Percentiles rank a stretch among this genome's conserved stretches.
These are phyloP conservation scores for Rosellinia necatrix DNA, from an alignment of 2,329 filamentous ascomycete species.

Conservation along the genomic window DNA sequence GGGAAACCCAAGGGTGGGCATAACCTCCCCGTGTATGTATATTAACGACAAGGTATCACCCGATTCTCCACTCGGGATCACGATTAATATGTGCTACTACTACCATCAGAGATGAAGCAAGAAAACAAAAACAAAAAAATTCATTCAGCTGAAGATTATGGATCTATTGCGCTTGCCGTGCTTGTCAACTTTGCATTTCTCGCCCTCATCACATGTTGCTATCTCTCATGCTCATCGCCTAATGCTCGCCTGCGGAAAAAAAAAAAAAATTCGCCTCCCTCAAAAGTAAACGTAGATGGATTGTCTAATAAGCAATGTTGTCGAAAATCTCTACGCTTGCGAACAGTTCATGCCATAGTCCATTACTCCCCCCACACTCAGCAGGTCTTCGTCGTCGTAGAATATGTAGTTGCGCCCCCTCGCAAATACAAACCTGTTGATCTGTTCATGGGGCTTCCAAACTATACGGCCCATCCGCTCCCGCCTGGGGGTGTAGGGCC, in stretches of 20 bases:
- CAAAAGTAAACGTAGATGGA: background rate
- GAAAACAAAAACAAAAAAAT: conserved; percentile 10
- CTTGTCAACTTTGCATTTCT: background rate
- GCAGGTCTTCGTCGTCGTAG: background rate
- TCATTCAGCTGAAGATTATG: too few species aligned
- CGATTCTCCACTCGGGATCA: conserved; percentile 42
- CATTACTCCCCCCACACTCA: too few species aligned
- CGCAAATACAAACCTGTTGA: background rate
- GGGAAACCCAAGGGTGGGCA: conserved; percentile 1
- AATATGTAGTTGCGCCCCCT: background rate
- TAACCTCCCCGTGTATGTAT: conserved; percentile 31
- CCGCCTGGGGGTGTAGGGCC: background rate
- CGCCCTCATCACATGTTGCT: background rate
- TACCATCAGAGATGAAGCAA: too few species aligned
- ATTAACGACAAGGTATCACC: conserved; percentile 35
- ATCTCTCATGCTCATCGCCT: background rate
- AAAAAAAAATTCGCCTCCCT: background rate
- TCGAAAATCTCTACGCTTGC: background rate
- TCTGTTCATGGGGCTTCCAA: background rate
- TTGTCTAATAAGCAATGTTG: background rate
- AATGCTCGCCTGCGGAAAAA: background rate
- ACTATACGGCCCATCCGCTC: background rate
- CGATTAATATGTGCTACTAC: conserved; percentile 40
- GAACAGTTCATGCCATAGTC: background rate
- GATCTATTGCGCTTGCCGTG: background rate